A percentile compares a stretch with the other conserved stretches of the same genome.
phyloP scores from a whole-genome alignment of 768 basidiomycete species.

The Russula emetica region DNA sequence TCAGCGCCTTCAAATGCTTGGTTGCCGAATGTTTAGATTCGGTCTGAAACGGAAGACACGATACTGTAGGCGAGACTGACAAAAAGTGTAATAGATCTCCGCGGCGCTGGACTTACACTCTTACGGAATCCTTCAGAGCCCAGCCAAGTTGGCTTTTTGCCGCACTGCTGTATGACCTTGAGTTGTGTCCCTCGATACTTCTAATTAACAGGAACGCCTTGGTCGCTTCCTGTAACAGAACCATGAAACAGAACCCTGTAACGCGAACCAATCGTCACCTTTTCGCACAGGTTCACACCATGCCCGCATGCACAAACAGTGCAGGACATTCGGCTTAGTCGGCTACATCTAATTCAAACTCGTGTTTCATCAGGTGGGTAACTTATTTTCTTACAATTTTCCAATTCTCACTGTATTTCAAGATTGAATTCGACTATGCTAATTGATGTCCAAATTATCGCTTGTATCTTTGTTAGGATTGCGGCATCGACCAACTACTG shows the following conservation, averaged over 20 bases:
- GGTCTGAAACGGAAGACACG: background rate
- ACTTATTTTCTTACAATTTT: background rate
- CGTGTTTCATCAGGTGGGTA: background rate
- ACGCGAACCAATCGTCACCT: background rate
- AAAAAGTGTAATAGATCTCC: background rate
- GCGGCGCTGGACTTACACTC: background rate
- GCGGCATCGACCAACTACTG: too few species aligned
- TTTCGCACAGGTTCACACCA: background rate
- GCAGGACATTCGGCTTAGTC: background rate
- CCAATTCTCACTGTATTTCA: background rate
- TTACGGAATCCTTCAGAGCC: background rate
- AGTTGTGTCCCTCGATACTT: background rate
- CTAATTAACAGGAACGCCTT: background rate
- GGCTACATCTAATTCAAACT: background rate
- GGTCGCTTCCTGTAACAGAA: background rate
- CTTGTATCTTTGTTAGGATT: too few species aligned
- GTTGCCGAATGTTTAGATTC: background rate
- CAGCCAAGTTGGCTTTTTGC: background rate
- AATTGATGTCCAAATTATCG: too few species aligned
- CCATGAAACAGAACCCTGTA: background rate
- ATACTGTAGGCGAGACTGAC: background rate
- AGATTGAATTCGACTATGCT: background rate
- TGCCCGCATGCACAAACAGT: background rate
- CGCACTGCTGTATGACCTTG: background rate
- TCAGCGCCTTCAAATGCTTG: constrained; percentile 1